Conservation (phyloP, 371 early-diverging fungal genomes). For the Mortierella sp. region DNA sequence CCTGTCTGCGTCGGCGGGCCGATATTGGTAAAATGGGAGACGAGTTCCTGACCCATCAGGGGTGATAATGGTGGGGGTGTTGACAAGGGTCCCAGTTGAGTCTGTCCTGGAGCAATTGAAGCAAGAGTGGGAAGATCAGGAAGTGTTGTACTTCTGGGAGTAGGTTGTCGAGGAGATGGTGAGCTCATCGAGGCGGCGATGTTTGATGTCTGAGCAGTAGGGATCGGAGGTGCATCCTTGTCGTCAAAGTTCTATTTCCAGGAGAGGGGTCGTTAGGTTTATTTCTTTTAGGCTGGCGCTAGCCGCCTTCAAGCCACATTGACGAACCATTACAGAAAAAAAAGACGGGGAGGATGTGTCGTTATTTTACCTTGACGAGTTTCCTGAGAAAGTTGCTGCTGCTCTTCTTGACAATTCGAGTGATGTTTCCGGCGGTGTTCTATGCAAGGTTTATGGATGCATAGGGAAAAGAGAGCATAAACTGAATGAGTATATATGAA, state of each 20-base stretch:
- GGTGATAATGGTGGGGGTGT: constrained; percentile 49
- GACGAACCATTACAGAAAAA: neutral
- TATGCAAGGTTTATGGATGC: constrained; percentile 11
- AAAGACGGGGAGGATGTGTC: neutral
- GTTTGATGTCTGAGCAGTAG: constrained; percentile 14
- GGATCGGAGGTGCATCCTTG: constrained; percentile 53
- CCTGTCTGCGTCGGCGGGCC: neutral
- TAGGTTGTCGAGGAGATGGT: neutral
- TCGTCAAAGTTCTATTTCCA: constrained; percentile 49
- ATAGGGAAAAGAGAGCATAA: neutral
- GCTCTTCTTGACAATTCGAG: constrained; percentile 48
- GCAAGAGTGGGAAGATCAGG: neutral
- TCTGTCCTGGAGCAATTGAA: constrained; percentile 14
- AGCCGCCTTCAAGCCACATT: neutral
- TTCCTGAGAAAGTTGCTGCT: constrained; percentile 54
- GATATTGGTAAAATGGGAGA: constrained; percentile 13
- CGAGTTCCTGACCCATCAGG: constrained; percentile 35
- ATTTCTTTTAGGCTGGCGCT: neutral
- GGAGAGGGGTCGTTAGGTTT: neutral
- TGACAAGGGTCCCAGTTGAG: constrained; percentile 37
- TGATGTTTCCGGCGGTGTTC: constrained; percentile 44
- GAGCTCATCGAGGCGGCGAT: constrained; percentile 4
- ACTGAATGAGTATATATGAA: constrained; percentile 6
- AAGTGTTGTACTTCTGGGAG: constrained; percentile 12
- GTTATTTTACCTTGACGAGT: constrained; percentile 43